phyloP scores from a whole-genome alignment of 129 eudicot genomes.

The Flaveria trinervia region DNA sequence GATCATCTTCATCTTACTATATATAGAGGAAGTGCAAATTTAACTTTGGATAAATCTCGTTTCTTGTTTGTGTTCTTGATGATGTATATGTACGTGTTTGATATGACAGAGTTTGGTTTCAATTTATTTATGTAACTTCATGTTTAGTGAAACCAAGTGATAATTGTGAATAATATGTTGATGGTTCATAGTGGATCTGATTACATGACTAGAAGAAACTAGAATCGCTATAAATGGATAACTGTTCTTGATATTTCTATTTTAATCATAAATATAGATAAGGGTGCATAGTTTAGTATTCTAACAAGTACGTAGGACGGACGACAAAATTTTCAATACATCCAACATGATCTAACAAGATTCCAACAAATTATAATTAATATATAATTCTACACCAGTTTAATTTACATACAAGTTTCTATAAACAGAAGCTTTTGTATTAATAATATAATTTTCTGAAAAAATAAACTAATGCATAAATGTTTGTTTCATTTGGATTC shows the following conservation, averaged over 20 bases:
- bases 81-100: neutral
- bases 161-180: neutral
- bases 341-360: neutral
- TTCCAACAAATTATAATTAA: neutral
- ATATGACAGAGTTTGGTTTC: neutral
- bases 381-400: neutral
- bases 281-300: neutral
- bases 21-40: neutral
- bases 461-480: neutral
- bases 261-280: neutral
- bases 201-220: neutral
- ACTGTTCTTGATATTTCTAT: neutral
- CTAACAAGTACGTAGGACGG: neutral
- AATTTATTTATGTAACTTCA: neutral
- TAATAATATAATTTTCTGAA: neutral
- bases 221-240: neutral
- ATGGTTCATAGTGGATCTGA: slow-evolving; percentile 7
- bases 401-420: neutral
- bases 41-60: neutral
- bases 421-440: neutral
- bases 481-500: neutral
- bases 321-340: neutral
- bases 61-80: slow-evolving; percentile 11
- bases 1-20: no score
- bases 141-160: neutral